These are phyloP conservation scores for Pseudonectria foliicola DNA, from an alignment of 2,329 filamentous ascomycete species.

Conservation along the genomic window DNA sequence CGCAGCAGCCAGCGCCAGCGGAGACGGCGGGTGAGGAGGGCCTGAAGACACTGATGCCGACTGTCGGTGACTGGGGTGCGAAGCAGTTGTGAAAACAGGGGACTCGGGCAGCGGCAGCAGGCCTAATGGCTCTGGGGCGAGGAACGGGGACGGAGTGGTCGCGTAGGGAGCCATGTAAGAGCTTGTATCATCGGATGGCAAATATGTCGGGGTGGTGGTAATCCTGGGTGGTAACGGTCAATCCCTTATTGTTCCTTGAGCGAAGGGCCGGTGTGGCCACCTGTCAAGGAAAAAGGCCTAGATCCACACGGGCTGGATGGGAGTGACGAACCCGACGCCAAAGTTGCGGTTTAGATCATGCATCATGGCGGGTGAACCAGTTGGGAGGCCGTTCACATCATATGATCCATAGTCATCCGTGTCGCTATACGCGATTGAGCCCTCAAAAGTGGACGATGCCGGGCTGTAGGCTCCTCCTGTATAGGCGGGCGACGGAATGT, in stretches of 20 bases:
- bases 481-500: slow-evolving; percentile 56
- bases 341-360: slow-evolving; percentile 37
- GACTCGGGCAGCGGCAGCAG: slow-evolving; percentile 41
- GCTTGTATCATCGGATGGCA: slow-evolving; percentile 36
- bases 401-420: slow-evolving; percentile 48
- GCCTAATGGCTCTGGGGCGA: slow-evolving; percentile 34
- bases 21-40: slow-evolving; percentile 27
- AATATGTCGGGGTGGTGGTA: slow-evolving; percentile 38
- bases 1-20: slow-evolving; percentile 26
- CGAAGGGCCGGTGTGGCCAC: slow-evolving; percentile 33
- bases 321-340: slow-evolving; percentile 54
- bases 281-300: slow-evolving; percentile 34
- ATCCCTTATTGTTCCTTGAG: slow-evolving; percentile 40
- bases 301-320: slow-evolving; percentile 55
- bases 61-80: slow-evolving; percentile 33
- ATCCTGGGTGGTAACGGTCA: slow-evolving; percentile 49
- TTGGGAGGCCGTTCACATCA: slow-evolving; percentile 37
- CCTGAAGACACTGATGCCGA: slow-evolving; percentile 28
- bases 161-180: slow-evolving; percentile 30
- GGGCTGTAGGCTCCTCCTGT: slow-evolving; percentile 52
- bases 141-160: slow-evolving; percentile 38
- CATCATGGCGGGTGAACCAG: slow-evolving; percentile 39
- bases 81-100: slow-evolving; percentile 29
- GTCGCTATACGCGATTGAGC: slow-evolving; percentile 58
- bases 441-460: slow-evolving; percentile 54